phyloP scores from a whole-genome alignment of 202 grass and related monocot genomes.

The Setaria viridis region DNA sequence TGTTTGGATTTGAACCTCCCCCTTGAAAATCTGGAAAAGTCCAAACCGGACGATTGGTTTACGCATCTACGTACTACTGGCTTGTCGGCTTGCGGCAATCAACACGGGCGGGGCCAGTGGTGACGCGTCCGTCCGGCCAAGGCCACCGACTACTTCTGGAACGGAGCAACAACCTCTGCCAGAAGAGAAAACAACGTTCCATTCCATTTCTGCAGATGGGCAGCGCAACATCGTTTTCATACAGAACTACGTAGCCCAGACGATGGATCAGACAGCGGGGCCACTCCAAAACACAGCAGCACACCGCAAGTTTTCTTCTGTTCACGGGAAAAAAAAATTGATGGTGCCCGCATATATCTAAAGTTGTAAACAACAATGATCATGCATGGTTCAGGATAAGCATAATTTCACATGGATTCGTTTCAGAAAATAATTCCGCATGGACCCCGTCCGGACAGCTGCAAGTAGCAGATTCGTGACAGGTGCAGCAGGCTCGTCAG shows the following conservation, averaged over 20 bases:
- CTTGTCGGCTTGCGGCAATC: background rate
- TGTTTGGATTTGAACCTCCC: background rate
- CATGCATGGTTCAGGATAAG: background rate
- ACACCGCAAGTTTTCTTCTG: background rate
- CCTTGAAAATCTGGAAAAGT: background rate
- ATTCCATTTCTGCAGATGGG: slow-evolving; percentile 1
- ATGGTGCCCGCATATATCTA: too few species aligned
- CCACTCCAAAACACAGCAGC: too few species aligned
- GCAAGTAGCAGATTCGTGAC: background rate
- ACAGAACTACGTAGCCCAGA: too few species aligned
- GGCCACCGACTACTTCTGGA: background rate
- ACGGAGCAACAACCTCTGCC: background rate
- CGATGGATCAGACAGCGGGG: background rate
- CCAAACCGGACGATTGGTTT: background rate
- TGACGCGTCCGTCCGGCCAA: background rate
- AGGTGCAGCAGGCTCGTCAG: background rate
- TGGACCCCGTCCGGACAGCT: background rate
- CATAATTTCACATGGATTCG: too few species aligned
- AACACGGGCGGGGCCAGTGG: background rate
- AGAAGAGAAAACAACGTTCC: background rate
- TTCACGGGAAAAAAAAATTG: too few species aligned
- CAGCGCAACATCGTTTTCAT: background rate
- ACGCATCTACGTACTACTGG: background rate
- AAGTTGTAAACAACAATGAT: background rate
- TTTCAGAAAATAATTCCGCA: background rate